Conservation (phyloP, 1,284 basidiomycete genomes). For the Agroathelia rolfsii region DNA sequence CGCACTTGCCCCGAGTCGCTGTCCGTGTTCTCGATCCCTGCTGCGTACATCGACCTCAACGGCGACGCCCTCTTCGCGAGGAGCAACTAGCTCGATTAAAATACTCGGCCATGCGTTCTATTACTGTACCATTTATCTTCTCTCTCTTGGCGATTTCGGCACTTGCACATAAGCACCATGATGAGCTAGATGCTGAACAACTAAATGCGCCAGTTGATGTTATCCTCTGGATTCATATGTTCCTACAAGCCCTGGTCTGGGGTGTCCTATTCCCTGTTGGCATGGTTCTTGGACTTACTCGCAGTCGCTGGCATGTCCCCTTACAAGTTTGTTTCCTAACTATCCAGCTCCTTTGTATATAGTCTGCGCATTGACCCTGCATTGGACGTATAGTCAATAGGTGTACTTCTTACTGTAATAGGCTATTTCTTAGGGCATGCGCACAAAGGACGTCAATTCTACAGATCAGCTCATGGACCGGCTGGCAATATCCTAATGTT, state of each 20-base stretch:
- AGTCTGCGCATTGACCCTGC: constrained; percentile 55
- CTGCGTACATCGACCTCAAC: too few species aligned
- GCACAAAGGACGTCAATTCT: constrained; percentile 72
- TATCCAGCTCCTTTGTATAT: constrained; percentile 9
- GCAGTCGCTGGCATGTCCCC: constrained; percentile 81
- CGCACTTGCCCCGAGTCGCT: too few species aligned
- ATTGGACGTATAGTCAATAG: too few species aligned
- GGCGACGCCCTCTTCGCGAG: too few species aligned
- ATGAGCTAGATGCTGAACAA: constrained; percentile 53
- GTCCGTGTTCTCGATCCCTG: too few species aligned
- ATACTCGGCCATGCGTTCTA: too few species aligned
- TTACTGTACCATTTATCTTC: constrained; percentile 3
- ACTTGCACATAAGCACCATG: constrained; percentile 51
- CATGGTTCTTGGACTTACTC: constrained; percentile 77
- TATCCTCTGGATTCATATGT: constrained; percentile 74
- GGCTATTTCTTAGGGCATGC: constrained; percentile 74
- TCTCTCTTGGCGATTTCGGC: constrained; percentile 12
- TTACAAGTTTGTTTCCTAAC: constrained; percentile 46
- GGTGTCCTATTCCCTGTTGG: constrained; percentile 77
- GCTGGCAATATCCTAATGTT: constrained; percentile 63
- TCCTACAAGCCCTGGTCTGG: constrained; percentile 70
- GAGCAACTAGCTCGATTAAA: too few species aligned
- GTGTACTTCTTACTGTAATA: too few species aligned
- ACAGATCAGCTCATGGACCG: constrained; percentile 57
- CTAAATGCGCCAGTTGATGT: constrained; percentile 61